phyloP scores from a whole-genome alignment of 2,329 filamentous ascomycete genomes.

The Dactylellina sp. region DNA sequence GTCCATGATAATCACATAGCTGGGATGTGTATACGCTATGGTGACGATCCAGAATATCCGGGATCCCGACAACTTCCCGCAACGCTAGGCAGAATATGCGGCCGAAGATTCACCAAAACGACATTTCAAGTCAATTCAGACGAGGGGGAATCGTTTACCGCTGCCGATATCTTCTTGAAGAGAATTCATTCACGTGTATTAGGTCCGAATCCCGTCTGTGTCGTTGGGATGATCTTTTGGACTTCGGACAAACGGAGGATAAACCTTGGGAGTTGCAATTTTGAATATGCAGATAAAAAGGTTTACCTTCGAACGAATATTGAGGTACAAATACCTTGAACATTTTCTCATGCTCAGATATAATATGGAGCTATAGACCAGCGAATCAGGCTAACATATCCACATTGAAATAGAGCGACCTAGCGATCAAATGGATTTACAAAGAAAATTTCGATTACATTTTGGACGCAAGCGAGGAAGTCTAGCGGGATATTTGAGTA shows the following conservation, averaged over 20 bases:
- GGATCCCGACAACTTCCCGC: neutral
- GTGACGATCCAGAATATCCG: slow-evolving; percentile 10
- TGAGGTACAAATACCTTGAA: slow-evolving; percentile 9
- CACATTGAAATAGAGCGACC: slow-evolving; percentile 14
- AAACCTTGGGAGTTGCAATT: slow-evolving; percentile 19
- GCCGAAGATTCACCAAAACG: neutral
- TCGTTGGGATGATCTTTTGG: slow-evolving; percentile 28
- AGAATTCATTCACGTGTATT: neutral
- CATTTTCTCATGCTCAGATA: neutral
- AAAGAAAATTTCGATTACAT: slow-evolving; percentile 23
- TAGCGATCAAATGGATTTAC: slow-evolving; percentile 32
- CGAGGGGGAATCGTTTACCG: slow-evolving; percentile 24
- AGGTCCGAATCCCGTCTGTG: neutral
- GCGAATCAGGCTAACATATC: neutral
- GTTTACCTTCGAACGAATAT: slow-evolving; percentile 19
- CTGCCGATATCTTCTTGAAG: slow-evolving; percentile 18
- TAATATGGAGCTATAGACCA: neutral
- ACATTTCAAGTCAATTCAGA: slow-evolving; percentile 14
- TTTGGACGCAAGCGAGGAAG: neutral
- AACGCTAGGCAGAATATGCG: slow-evolving; percentile 13
- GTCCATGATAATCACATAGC: slow-evolving; percentile 23
- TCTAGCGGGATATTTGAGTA: no score
- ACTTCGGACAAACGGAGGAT: slow-evolving; percentile 26
- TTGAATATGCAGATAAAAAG: slow-evolving; percentile 17
- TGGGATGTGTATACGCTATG: slow-evolving; percentile 27